Base-by-base conservation (phyloP, 108 stramenopile genomes). In the Skeletonema potamos region DNA sequence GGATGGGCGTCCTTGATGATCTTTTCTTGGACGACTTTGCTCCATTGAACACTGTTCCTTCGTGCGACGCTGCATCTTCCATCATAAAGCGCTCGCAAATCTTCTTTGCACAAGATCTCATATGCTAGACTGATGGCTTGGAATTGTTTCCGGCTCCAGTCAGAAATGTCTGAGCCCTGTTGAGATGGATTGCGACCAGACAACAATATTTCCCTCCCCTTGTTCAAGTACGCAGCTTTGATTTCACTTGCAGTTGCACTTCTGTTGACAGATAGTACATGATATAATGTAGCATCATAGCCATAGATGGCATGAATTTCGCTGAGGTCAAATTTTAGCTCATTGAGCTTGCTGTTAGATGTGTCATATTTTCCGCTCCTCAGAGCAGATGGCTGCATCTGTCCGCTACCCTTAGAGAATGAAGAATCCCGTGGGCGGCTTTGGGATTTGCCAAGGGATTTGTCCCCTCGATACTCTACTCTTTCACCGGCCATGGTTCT, bases 1-100 rank as follows among this genome's bases (percentile, higher is more conserved):
- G 48, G 48, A 24, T 51, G 22, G 1, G 48, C 48, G 48, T 51
- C 48, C 8, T 51, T 51, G 48, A 51, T 51, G 20, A 51, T 20
- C 48, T 51, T 51, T 22, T 51, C 48, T 22, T 51, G 48, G n/a
- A 51, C 48, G 48, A 51, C 48, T 9, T 51, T 51, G 48, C 48
- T 51, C 48, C 48, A 51, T 22, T 51, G 48, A n/a, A 51, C 48
- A 51, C 48, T 51, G 22, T 51, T 51, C 6, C 4, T 51, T 51
- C 48, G 48, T 22, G 48, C 48, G 8, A 51, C 22, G 22, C 22
- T 51, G 48, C 20, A 51, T 51, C 48, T 51, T 5, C 48, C 48
- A 51, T 51, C 48, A 6, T 51, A 51, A 18, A 51, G n/a, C 22
- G 48, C 48, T 51, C 48, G 48, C 48, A 51, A 51, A 51, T 51